phyloP scores from a whole-genome alignment of 805 yeast genomes.

The Yamadazyma takamatsuzukensis region DNA sequence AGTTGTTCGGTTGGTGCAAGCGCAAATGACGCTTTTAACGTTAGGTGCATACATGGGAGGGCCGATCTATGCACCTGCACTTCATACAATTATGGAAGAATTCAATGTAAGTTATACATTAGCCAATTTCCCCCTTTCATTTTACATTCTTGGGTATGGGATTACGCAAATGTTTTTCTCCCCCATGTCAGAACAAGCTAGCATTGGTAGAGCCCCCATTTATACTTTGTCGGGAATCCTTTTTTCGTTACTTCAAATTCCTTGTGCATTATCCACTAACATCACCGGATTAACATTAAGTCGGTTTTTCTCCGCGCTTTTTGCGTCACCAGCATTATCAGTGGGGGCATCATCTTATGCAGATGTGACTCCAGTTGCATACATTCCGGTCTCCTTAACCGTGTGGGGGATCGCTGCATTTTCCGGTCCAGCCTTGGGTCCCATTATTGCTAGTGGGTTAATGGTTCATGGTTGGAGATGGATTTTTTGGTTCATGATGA shows the following conservation, averaged over 20 bases:
- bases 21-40: conserved; percentile 13
- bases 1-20: conserved; percentile 22
- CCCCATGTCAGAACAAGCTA: conserved; percentile 55
- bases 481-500: conserved; percentile 9
- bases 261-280: conserved; percentile 49
- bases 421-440: conserved; percentile 55
- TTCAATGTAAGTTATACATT: conserved; percentile 42
- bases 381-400: conserved; percentile 44
- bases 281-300: conserved; percentile 49
- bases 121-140: conserved; percentile 49
- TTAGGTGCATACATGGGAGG: conserved; percentile 47
- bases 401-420: conserved; percentile 55
- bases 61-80: conserved; percentile 53
- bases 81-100: conserved; percentile 40
- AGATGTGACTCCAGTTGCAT: conserved; percentile 43
- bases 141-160: conserved; percentile 60
- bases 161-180: conserved; percentile 57
- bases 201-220: conserved; percentile 50
- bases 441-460: conserved; percentile 20
- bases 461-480: conserved; percentile 5
- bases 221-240: conserved; percentile 45
- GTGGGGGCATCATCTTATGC: conserved; percentile 56
- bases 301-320: conserved; percentile 51
- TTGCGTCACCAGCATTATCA: conserved; percentile 53
- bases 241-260: conserved; percentile 52